Base-by-base conservation (phyloP, 192 early-diverging fungal species). In the Phlyctochytrium bullatum region DNA sequence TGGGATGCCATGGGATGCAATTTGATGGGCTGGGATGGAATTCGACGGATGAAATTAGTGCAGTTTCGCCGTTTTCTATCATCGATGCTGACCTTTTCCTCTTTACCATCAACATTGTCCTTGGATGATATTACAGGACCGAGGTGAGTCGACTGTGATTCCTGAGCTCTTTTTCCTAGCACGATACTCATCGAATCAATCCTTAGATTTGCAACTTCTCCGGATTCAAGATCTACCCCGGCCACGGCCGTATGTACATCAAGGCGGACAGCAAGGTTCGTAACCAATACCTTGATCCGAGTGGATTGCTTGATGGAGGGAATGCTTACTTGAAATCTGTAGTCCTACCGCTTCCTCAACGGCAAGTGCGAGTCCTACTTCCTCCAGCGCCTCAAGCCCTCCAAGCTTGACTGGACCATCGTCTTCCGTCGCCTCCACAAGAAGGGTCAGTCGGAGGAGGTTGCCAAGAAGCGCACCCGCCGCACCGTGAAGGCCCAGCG, bases 141-240 rank as follows among this genome's bases (percentile, higher is more conserved):
- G 40, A 47, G 40, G 40, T 47, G 40, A 6, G 40, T 47, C 20
- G 40, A 6, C 20, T 47, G 6, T 47, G n/a, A n/a, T n/a, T n/a
- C n/a, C n/a, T n/a, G n/a, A n/a, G n/a, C n/a, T n/a, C n/a, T n/a
- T n/a, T n/a, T n/a, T n/a, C n/a, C n/a, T n/a, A n/a, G n/a, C n/a
- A n/a, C n/a, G n/a, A n/a, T n/a, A 47, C 40, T 47, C 40, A 14
- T 47, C 10, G 10, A 6, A 47, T 58, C 10, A 58, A 58, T 27
- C 59, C 52, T 52, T 36, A 80, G 64, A 75, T 76, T 76, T 97
- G 95, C 88, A 89, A 91, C 76, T 98, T 99, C 81, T 96, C 95
- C 72, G 93, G 95, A 73, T 91, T 90, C 88, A 97, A 97, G 90
- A 98, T 99, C 91, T 97, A 99, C 89, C 97, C 97, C 61, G 92